Conservation (phyloP, 139 green algal species). For the Chlamydomonas sp. region DNA sequence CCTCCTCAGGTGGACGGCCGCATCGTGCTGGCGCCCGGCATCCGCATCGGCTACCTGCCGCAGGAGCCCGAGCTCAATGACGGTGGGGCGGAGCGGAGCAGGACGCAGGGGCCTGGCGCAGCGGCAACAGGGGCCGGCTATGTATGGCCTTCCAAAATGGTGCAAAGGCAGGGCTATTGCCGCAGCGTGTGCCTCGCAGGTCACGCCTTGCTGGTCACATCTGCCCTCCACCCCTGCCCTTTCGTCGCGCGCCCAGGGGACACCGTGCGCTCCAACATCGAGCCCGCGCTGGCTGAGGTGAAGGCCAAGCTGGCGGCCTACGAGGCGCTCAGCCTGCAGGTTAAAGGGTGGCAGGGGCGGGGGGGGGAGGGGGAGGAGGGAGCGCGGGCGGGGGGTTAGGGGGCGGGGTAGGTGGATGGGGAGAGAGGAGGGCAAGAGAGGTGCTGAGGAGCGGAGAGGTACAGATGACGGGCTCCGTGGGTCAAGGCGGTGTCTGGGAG, state of each 20-base stretch:
- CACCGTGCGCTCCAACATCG: constrained; percentile 55
- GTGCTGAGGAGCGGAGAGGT: too few relatives aligned
- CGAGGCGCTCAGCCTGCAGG: constrained; percentile 23
- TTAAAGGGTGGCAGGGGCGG: not conserved
- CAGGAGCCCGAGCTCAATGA: constrained; percentile 85
- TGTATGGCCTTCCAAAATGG: too few relatives aligned
- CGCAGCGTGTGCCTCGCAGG: too few relatives aligned
- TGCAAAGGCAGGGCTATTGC: too few relatives aligned
- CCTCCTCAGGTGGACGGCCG: constrained; percentile 55
- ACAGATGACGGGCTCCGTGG: too few relatives aligned
- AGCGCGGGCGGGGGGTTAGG: too few relatives aligned
- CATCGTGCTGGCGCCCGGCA: constrained; percentile 57
- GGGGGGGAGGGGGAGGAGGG: too few relatives aligned
- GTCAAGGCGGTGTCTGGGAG: too few relatives aligned
- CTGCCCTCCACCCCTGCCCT: too few relatives aligned
- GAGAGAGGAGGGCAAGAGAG: too few relatives aligned
- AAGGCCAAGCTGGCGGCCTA: constrained; percentile 18
- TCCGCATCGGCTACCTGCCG: constrained; percentile 75
- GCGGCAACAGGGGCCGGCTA: too few relatives aligned
- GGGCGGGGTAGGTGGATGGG: too few relatives aligned
- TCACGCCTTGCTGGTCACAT: not conserved
- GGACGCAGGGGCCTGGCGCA: not conserved
- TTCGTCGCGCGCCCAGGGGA: constrained; percentile 9
- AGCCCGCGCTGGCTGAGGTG: constrained; percentile 35
- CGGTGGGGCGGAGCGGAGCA: constrained; percentile 28